phyloP scores from a whole-genome alignment of 257 asterid species.

The Phtheirospermum japonicum region DNA sequence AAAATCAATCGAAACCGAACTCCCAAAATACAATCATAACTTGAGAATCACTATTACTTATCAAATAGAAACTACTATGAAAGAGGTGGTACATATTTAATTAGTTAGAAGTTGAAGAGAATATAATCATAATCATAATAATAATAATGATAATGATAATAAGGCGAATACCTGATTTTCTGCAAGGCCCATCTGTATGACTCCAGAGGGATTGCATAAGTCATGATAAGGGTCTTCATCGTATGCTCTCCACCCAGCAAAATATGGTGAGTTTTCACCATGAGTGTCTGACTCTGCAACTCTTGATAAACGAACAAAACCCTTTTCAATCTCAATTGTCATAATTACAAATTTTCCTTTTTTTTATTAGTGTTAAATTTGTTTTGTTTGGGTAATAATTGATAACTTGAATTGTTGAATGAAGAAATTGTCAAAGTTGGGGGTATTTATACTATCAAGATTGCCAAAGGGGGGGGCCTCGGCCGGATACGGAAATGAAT shows the following conservation, averaged over 20 bases:
- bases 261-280: conserved; percentile 91
- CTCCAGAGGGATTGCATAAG: conserved; percentile 57
- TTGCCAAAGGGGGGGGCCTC: conserved; percentile 32
- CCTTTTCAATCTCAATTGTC: conserved; percentile 43
- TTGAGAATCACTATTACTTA: no score
- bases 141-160: no score
- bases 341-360: no score
- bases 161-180: conserved; percentile 91
- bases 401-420: conserved; percentile 6
- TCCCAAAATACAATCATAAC: no score
- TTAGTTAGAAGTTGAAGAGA: no score
- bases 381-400: no score
- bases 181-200: conserved; percentile 93
- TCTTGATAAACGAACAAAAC: conserved; percentile 45
- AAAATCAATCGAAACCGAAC: no score
- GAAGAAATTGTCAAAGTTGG: conserved; percentile 1
- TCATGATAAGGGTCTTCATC: conserved; percentile 79
- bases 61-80: no score
- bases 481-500: conserved; percentile 21
- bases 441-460: conserved; percentile 32
- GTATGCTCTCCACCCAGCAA: conserved; percentile 96
- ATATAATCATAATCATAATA: no score
- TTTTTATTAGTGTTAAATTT: no score
- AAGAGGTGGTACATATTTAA: no score
- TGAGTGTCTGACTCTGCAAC: conserved; percentile 57